Base-by-base conservation (phyloP, 495 filamentous ascomycete genomes). In the Xeromyces bisporus region DNA sequence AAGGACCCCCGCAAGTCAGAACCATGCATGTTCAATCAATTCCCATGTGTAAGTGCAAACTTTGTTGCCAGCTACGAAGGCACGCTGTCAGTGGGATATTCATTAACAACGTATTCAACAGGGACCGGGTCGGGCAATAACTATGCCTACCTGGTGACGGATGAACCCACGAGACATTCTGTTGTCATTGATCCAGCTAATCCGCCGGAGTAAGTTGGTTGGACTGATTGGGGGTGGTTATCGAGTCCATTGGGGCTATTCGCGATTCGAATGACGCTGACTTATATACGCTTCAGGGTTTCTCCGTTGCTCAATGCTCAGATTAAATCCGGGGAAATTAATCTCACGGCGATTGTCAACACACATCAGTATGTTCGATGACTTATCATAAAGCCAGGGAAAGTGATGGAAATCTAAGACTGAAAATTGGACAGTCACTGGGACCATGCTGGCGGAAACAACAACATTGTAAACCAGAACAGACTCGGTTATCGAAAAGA, bases 11-110 rank as follows among this genome's bases (percentile, higher is more conserved):
- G 18, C 47, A 47, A 32, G 12, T 30, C 33, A 47, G 53, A 49
- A 52, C 62, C 41, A 97, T 97, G 89, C 85, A 94, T 75, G 78
- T 97, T 55, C 73, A 85, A 52, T 84, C 83, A 34, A 93, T 97
- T 61, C 89, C 89, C 20, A 97, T 96, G 89, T 96, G 87, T 93
- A 73, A 47, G 80, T 68, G 12, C 9, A 21, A 21, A 4, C 9
- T 5, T 34, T 20, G 3, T 21, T 24, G 34, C 15, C 15, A 8
- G 12, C 17, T n/a, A 33, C 15, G 12, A 33, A 15, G 18, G 6
- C 15, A 5, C 14, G 31, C 17, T 33, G 18, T 23, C 35, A 23
- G n/a, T n/a, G n/a, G 13, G 26, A 24, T 35, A 9, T 21, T 20
- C 14, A 20, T 39, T 18, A 25, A 26, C 42, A 16, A 26, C 20